Percentiles rank a stretch among this genome's conserved stretches.
Evolutionary conservation across 1,284 basidiomycete species (phyloP).

Genomic region (Pseudozyma sp.): DNA sequence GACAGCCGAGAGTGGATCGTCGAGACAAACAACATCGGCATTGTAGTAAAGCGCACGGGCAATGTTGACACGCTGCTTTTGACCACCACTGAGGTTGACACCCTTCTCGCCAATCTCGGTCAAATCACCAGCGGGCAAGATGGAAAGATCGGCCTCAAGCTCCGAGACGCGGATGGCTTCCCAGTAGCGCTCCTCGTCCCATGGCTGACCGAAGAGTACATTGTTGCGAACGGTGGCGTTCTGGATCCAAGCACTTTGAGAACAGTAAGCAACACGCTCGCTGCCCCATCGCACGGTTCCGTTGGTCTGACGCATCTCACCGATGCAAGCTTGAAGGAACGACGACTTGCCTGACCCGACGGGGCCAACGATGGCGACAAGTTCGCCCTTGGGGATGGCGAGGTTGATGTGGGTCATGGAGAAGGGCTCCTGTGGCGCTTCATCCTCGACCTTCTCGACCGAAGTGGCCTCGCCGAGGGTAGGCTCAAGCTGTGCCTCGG

Average conservation of each 20-base stretch:
- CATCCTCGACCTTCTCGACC: constrained; percentile 17
- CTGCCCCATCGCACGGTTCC: constrained; percentile 64
- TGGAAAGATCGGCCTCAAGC: constrained; percentile 75
- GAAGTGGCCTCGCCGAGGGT: constrained; percentile 23
- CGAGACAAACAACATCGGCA: constrained; percentile 77
- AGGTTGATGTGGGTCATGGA: constrained; percentile 52
- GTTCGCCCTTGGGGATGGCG: constrained; percentile 49
- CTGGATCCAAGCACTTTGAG: constrained; percentile 90
- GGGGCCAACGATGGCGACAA: constrained; percentile 65
- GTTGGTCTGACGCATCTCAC: constrained; percentile 61
- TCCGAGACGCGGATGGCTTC: constrained; percentile 58
- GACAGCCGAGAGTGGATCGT: constrained; percentile 79
- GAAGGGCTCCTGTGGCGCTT: constrained; percentile 53
- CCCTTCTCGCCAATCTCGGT: constrained; percentile 75
- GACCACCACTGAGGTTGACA: constrained; percentile 73
- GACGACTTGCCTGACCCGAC: constrained; percentile 67
- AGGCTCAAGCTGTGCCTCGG: constrained; percentile 34
- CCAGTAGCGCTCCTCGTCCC: constrained; percentile 73
- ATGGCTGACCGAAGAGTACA: constrained; percentile 70
- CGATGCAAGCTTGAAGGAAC: constrained; percentile 62
- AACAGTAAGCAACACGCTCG: constrained; percentile 77
- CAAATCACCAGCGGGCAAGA: constrained; percentile 80
- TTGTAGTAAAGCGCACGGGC: constrained; percentile 79
- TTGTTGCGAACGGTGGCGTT: constrained; percentile 78
- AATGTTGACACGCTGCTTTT: constrained; percentile 79